These are phyloP conservation scores for Phytophthora tubulina DNA, from an alignment of 352 stramenopile genomes.

Conservation along the genomic window DNA sequence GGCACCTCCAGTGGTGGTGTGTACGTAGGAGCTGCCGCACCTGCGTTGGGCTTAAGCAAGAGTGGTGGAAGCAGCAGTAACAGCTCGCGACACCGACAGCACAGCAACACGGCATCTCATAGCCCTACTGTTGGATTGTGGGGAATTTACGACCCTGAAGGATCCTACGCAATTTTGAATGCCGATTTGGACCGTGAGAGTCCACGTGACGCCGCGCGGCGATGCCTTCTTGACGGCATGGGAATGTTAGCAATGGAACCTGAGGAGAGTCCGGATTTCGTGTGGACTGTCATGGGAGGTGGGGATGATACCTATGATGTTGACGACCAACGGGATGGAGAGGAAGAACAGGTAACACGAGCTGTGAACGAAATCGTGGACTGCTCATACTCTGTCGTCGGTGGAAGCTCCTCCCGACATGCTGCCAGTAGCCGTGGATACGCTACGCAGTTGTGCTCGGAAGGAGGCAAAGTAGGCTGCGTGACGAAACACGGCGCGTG, in stretches of 20 bases:
- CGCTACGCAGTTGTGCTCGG: constrained; percentile 81
- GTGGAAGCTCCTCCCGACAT: constrained; percentile 56
- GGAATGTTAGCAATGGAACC: constrained; percentile 76
- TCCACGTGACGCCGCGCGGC: constrained; percentile 67
- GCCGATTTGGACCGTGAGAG: constrained; percentile 66
- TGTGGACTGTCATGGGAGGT: constrained; percentile 72
- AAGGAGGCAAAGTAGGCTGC: constrained; percentile 64
- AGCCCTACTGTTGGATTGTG: constrained; percentile 70
- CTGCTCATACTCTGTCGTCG: constrained; percentile 74
- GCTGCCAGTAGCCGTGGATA: constrained; percentile 34
- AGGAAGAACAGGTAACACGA: constrained; percentile 73
- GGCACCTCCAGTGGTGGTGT: constrained; percentile 78
- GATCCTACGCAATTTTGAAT: constrained; percentile 83
- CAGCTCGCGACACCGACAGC: constrained; percentile 47
- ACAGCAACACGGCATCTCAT: constrained; percentile 30
- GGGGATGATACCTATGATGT: constrained; percentile 55
- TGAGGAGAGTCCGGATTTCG: constrained; percentile 80
- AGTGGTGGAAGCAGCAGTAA: constrained; percentile 38
- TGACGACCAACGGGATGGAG: constrained; percentile 54
- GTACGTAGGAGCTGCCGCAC: constrained; percentile 42
- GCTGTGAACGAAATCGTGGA: constrained; percentile 81
- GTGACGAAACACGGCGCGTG: constrained; percentile 77
- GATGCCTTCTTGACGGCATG: constrained; percentile 77
- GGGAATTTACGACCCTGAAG: constrained; percentile 87
- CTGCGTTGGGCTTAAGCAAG: constrained; percentile 29